Percentiles rank a stretch among this genome's conserved stretches.
These are phyloP conservation scores for Chlorella variabilis DNA, from an alignment of 163 green algal species.

Conservation along the genomic window DNA sequence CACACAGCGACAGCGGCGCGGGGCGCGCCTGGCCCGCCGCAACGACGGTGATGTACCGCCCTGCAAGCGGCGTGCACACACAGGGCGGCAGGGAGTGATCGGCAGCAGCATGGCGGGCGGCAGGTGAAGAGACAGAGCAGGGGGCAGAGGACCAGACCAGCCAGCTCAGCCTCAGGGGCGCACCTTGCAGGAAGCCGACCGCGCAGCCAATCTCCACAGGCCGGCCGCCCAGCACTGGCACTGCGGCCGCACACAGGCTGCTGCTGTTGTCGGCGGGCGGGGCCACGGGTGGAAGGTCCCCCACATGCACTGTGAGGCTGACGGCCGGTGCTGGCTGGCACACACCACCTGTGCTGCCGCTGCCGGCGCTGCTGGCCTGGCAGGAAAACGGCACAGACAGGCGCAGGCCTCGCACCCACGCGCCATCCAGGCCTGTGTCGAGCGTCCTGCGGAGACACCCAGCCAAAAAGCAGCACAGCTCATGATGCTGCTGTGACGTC, in stretches of 20 bases:
- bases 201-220: neutral
- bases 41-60: constrained; percentile 7
- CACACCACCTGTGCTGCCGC: neutral
- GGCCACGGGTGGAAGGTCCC: neutral
- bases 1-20: constrained; percentile 23
- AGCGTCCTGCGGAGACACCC: constrained; percentile 3
- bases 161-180: neutral
- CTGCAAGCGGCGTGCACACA: neutral
- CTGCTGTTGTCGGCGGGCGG: neutral
- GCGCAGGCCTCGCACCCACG: constrained; percentile 25
- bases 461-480: neutral
- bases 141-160: neutral
- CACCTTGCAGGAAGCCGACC: constrained; percentile 7
- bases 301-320: neutral
- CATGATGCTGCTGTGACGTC: too few species aligned
- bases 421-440: constrained; percentile 28
- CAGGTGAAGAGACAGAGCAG: neutral
- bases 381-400: constrained; percentile 23
- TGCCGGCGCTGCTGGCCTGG: neutral
- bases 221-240: neutral
- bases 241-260: neutral
- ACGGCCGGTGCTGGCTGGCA: neutral
- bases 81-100: neutral
- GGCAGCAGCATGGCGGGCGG: too few species aligned
- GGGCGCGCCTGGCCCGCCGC: neutral